A percentile compares a stretch with the other conserved stretches of the same genome.
These are phyloP conservation scores for Sclerotiophoma versabilis DNA, from an alignment of 2,329 filamentous ascomycete genomes.

Conservation along the genomic window DNA sequence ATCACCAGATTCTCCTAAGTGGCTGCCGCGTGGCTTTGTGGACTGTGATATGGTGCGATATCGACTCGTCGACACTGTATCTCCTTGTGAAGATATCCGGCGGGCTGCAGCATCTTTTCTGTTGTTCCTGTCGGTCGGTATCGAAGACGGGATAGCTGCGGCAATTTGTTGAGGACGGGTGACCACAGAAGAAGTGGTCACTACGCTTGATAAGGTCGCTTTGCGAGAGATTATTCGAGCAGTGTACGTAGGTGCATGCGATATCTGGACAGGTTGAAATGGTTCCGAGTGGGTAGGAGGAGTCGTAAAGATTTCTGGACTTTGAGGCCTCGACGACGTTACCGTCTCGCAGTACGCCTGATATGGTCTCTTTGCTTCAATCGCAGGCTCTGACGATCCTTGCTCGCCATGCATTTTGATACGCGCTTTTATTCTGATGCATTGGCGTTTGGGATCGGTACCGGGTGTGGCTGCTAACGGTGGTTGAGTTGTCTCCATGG, in stretches of 20 bases:
- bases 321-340: constrained; percentile 25
- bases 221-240: constrained; percentile 6
- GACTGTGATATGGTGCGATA: constrained; percentile 25
- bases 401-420: constrained; percentile 9
- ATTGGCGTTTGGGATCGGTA: neutral
- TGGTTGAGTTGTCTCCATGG: constrained; percentile 5
- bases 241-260: neutral
- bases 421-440: constrained; percentile 6
- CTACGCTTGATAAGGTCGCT: neutral
- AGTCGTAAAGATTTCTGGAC: constrained; percentile 20
- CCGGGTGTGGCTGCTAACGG: neutral
- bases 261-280: neutral
- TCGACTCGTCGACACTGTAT: constrained; percentile 7
- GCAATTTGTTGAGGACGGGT: neutral
- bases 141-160: neutral
- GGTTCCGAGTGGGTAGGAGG: constrained; percentile 8
- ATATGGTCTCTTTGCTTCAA: constrained; percentile 11
- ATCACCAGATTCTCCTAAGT: constrained; percentile 10
- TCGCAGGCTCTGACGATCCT: neutral
- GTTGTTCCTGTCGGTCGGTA: constrained; percentile 4
- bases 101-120: constrained; percentile 2
- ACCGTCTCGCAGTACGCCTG: constrained; percentile 34
- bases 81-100: neutral
- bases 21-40: constrained; percentile 22
- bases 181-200: neutral